A percentile compares a stretch with the other conserved stretches of the same genome.
phyloP scores from a whole-genome alignment of 257 asterid genomes.

The Solanum corneliomulleri region DNA sequence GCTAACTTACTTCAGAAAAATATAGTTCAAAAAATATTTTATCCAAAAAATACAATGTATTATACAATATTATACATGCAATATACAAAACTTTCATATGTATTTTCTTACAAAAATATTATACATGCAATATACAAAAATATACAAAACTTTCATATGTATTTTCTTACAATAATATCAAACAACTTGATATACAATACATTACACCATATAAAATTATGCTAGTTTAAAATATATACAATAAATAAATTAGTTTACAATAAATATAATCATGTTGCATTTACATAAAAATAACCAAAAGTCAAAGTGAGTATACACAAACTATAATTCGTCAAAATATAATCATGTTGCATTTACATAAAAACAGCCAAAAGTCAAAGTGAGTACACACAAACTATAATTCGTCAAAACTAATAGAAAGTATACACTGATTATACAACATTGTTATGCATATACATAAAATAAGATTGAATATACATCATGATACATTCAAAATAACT shows the following conservation, averaged over 20 bases:
- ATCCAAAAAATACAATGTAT: not conserved
- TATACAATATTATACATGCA: not conserved
- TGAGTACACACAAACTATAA: no score
- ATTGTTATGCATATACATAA: not conserved
- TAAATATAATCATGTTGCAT: not conserved
- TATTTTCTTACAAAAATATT: not conserved
- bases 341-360: no score
- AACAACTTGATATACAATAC: not conserved
- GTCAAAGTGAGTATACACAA: not conserved
- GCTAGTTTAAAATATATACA: not conserved
- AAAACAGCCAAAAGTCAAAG: no score
- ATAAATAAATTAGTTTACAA: not conserved
- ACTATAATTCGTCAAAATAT: no score
- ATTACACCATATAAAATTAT: not conserved
- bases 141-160: not conserved
- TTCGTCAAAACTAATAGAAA: not conserved
- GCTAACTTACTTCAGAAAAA: no score
- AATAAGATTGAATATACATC: not conserved
- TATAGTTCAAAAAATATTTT: not conserved
- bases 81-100: not conserved
- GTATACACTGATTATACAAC: no score
- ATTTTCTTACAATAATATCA: not conserved
- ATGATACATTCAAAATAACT: not conserved
- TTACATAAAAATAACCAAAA: no score
- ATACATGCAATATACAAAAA: not conserved